Evolutionary conservation across 139 green algal genomes (phyloP), one percentile per base, ranked within the genome.

Genomic region (Astrephomene gubernaculifera): DNA sequence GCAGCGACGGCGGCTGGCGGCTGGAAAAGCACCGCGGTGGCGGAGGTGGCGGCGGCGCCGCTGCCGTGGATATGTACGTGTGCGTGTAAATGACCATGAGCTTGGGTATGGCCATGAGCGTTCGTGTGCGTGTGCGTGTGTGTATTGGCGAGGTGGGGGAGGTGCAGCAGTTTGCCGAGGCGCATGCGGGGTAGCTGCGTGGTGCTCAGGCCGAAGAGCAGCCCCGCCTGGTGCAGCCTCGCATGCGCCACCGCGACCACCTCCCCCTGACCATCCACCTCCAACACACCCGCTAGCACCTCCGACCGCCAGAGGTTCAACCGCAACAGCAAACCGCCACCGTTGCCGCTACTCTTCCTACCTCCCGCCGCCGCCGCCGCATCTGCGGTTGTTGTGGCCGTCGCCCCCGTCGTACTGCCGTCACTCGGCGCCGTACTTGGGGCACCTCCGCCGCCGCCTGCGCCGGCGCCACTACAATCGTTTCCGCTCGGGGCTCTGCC

Each of bases 171-270:
- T 0, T 41, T 29, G 43, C 41, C 17, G 1, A 83, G 76, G 8
- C n/a, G n/a, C 33, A 44, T 44, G 27, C n/a, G 41, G 29, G 60
- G 29, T 6, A 83, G 57, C n/a, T n/a, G 7, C n/a, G 19, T 41
- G 39, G 76, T 83, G 39, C 35, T 35, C 6, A 61, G 24, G 36
- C 76, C 76, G n/a, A 72, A 83, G 0, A 83, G 29, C 0, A 83
- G 76, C 8, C 76, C 76, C 31, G 71, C 71, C 67, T 80, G 60
- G 60, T 83, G 60, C 57, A 83, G 76, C 60, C 45, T 52, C 36
- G 60, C 45, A 31, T 83, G 76, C 38, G 76, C 39, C 1, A 83
- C 57, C 25, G 44, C 35, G 3, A 83, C 29, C 0, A 83, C 60
- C 60, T 72, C 60, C 7, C 76, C 76, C 33, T 61, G 29, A 4